phyloP scores from a whole-genome alignment of 768 basidiomycete species.

The Auricularia heimuer region DNA sequence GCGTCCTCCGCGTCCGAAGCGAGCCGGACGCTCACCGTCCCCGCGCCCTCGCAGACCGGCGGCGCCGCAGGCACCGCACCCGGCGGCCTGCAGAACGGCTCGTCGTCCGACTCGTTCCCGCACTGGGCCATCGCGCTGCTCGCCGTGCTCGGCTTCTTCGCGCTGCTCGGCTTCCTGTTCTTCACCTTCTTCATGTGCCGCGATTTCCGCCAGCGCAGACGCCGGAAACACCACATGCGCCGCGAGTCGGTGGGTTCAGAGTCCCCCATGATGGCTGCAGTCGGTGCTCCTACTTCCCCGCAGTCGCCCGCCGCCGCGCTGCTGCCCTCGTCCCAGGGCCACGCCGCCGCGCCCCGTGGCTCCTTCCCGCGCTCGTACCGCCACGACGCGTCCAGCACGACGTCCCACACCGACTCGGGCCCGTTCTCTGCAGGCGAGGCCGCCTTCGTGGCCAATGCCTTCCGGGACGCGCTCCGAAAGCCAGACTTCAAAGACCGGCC shows the following conservation, averaged over 20 bases:
- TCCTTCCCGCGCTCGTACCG: slow-evolving; percentile 1
- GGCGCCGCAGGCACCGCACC: not conserved
- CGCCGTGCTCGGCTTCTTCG: slow-evolving; percentile 75
- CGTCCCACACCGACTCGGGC: slow-evolving; percentile 34
- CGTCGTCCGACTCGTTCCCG: slow-evolving; percentile 39
- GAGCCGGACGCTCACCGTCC: slow-evolving; percentile 8
- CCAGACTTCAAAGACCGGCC: slow-evolving; percentile 72
- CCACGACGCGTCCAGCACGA: slow-evolving; percentile 6
- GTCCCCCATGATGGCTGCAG: slow-evolving; percentile 75
- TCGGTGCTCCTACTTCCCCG: slow-evolving; percentile 31
- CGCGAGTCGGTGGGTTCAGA: slow-evolving; percentile 71
- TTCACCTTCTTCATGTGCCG: slow-evolving; percentile 67
- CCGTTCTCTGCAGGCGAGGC: slow-evolving; percentile 80
- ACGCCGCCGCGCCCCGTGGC: not conserved
- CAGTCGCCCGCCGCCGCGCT: slow-evolving; percentile 38
- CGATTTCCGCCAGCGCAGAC: slow-evolving; percentile 44
- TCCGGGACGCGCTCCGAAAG: slow-evolving; percentile 78
- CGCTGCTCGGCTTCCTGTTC: slow-evolving; percentile 58
- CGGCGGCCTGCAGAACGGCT: slow-evolving; percentile 31
- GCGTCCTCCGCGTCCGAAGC: slow-evolving; percentile 25
- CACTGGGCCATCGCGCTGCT: slow-evolving; percentile 91
- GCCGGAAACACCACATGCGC: slow-evolving; percentile 31
- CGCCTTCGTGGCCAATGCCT: slow-evolving; percentile 88
- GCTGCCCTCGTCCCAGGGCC: slow-evolving; percentile 21
- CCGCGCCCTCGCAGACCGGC: not conserved